Conservation (phyloP, 2,329 filamentous ascomycete species). For the Claviceps sp. region DNA sequence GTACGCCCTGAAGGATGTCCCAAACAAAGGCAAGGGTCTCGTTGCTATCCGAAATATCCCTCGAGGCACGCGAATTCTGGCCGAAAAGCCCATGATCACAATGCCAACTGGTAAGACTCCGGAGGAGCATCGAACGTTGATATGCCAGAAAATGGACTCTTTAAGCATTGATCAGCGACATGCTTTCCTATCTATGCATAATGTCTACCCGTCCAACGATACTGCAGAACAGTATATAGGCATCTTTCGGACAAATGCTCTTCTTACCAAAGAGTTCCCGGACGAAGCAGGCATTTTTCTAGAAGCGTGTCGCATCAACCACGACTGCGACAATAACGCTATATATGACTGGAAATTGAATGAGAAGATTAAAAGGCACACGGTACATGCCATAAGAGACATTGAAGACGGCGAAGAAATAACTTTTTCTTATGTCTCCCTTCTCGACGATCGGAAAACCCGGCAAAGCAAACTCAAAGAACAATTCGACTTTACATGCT, state of each 20-base stretch:
- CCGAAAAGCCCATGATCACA: too few species aligned
- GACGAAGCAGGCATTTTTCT: background rate
- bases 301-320: background rate
- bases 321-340: background rate
- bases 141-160: background rate
- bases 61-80: too few species aligned
- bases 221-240: background rate
- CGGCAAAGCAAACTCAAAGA: background rate
- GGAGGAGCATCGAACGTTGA: too few species aligned
- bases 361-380: background rate
- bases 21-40: too few species aligned
- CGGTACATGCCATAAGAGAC: background rate
- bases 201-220: background rate
- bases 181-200: background rate
- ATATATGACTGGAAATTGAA: background rate
- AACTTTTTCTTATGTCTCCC: background rate
- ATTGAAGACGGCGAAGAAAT: background rate
- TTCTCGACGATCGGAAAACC: background rate
- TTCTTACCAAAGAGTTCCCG: background rate
- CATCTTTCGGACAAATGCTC: background rate
- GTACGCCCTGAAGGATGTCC: too few species aligned
- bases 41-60: too few species aligned
- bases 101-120: accelerated
- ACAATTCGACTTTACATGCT: background rate
- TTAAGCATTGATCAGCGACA: background rate